phyloP scores from a whole-genome alignment of 225 moss, liverwort and hornwort genomes.

The Straminergon stramineum region DNA sequence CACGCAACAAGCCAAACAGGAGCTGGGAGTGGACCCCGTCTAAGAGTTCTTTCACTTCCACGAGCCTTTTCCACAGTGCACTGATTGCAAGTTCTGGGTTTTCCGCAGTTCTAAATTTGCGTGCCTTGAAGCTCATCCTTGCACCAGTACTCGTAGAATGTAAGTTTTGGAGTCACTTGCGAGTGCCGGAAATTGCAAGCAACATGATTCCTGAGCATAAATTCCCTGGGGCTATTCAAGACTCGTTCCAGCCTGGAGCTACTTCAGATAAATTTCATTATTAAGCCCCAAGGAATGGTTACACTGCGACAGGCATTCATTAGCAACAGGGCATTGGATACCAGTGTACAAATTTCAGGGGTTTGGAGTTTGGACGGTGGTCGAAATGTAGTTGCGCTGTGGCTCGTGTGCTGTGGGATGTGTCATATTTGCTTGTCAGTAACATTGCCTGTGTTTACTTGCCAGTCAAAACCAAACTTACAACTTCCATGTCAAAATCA shows the following conservation, averaged over 20 bases:
- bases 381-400: neutral
- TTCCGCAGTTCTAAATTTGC: neutral
- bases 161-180: neutral
- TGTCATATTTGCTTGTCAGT: neutral
- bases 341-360: neutral
- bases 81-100: neutral
- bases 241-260: neutral
- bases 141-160: neutral
- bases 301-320: neutral
- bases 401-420: neutral
- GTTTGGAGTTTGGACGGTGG: no score
- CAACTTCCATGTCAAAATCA: neutral
- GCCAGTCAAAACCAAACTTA: neutral
- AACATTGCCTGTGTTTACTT: neutral
- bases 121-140: neutral
- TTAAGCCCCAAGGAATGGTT: neutral
- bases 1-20: neutral
- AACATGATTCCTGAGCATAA: neutral
- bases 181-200: neutral
- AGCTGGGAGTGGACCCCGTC: slow-evolving; percentile 18
- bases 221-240: neutral
- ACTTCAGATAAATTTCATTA: neutral
- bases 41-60: neutral
- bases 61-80: neutral
- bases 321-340: neutral